These are phyloP conservation scores for Lathyrus aphaca DNA, from an alignment of 306 rosid genomes.

Conservation along the genomic window DNA sequence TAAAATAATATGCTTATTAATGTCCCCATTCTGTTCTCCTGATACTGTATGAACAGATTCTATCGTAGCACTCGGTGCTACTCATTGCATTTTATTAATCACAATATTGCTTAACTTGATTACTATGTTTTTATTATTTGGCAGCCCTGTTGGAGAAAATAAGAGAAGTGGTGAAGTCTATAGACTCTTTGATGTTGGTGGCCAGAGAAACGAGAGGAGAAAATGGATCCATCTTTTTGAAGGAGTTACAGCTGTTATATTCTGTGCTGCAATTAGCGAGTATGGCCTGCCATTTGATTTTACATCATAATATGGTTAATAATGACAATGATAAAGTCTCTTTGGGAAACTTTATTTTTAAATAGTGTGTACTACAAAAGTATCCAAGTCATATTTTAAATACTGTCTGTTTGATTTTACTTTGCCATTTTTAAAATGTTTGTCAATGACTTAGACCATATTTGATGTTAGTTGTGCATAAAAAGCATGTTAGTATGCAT, in stretches of 20 bases:
- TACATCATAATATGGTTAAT: conserved; percentile 25
- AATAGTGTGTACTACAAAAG: neutral
- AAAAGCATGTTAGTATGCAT: neutral
- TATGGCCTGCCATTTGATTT: conserved; percentile 47
- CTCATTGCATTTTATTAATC: neutral
- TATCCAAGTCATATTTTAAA: conserved; percentile 5
- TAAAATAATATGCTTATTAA: conserved; percentile 2
- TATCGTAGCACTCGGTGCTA: neutral
- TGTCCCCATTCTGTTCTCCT: neutral
- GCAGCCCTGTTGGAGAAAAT: conserved; percentile 97
- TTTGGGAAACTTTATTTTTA: neutral
- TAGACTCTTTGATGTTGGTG: conserved; percentile 96
- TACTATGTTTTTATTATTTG: conserved; percentile 42
- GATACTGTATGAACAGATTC: conserved; percentile 9
- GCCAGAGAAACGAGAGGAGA: conserved; percentile 98
- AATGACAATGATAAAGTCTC: conserved; percentile 16
- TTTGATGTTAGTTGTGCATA: neutral
- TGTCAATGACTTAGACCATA: neutral
- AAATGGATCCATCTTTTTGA: conserved; percentile 99
- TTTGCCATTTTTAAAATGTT: neutral
- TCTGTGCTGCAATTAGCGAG: conserved; percentile 99
- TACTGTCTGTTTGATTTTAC: neutral
- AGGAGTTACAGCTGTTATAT: conserved; percentile 97
- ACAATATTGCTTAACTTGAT: conserved; percentile 11
- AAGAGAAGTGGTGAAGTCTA: conserved; percentile 97